Percentiles rank a stretch among this genome's conserved stretches.
These are phyloP conservation scores for Calocybe cyanea DNA, from an alignment of 768 basidiomycete species.

Conservation along the genomic window DNA sequence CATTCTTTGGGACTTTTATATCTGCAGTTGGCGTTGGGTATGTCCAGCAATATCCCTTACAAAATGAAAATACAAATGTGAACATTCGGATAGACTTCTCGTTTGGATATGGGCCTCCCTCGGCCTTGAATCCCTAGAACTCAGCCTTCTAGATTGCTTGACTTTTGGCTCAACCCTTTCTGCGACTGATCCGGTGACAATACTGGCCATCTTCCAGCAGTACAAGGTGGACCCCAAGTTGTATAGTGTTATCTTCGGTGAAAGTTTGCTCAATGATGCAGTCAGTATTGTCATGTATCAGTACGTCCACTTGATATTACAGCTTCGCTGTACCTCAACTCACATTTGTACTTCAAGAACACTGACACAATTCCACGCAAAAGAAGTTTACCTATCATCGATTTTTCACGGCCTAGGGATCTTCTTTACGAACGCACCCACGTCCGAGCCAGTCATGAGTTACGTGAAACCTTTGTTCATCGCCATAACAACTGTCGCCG, in stretches of 20 bases:
- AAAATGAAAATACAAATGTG: slow-evolving; percentile 38
- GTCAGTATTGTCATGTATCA: slow-evolving; percentile 99
- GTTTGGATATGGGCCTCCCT: slow-evolving; percentile 94
- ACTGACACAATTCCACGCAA: slow-evolving; percentile 85
- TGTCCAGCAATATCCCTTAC: slow-evolving; percentile 26
- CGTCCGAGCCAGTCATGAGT: slow-evolving; percentile 68
- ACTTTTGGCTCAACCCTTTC: slow-evolving; percentile 96
- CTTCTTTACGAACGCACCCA: slow-evolving; percentile 78
- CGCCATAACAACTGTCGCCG: slow-evolving; percentile 84
- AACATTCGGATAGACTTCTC: slow-evolving; percentile 59
- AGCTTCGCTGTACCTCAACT: neutral
- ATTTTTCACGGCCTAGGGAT: slow-evolving; percentile 97
- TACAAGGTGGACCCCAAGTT: slow-evolving; percentile 98
- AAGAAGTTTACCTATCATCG: slow-evolving; percentile 80
- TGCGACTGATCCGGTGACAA: slow-evolving; percentile 97
- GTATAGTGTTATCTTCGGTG: slow-evolving; percentile 96
- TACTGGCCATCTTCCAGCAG: slow-evolving; percentile 96
- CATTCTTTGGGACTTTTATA: slow-evolving; percentile 94
- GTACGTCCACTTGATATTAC: slow-evolving; percentile 48
- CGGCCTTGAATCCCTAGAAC: slow-evolving; percentile 83
- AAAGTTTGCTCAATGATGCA: slow-evolving; percentile 95
- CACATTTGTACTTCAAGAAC: slow-evolving; percentile 50
- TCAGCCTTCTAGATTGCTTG: slow-evolving; percentile 89
- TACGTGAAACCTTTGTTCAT: slow-evolving; percentile 97
- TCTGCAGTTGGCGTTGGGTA: slow-evolving; percentile 95